Percentiles rank a stretch among this genome's conserved stretches.
Evolutionary conservation across 345 rosid genomes (phyloP).

Genomic region (Camelina neglecta): DNA sequence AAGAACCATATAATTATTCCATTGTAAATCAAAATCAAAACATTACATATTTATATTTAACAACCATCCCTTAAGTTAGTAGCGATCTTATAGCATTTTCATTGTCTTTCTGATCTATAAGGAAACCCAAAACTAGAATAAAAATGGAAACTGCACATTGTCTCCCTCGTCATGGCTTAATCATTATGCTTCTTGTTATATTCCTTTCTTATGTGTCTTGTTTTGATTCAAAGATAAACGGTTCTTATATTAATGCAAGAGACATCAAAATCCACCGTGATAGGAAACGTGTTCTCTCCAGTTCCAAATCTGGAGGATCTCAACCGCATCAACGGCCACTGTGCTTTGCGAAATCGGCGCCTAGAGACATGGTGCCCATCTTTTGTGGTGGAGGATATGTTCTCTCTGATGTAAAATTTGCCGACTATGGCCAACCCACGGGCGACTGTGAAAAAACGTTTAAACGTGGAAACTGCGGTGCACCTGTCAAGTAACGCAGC

Average conservation of each 20-base stretch:
- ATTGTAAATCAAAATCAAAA: too few relatives aligned
- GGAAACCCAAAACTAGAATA: not conserved
- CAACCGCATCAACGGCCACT: not conserved
- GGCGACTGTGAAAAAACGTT: not conserved
- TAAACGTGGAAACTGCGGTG: conserved; percentile 22
- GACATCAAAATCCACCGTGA: not conserved
- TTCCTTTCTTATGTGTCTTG: not conserved
- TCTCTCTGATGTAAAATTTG: conserved; percentile 1
- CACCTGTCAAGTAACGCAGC: too few relatives aligned
- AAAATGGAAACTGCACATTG: conserved; percentile 3
- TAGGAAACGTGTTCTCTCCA: not conserved
- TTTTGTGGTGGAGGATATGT: not conserved
- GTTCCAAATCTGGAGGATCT: not conserved
- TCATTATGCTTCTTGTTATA: conserved; percentile 9
- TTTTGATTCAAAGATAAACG: not conserved
- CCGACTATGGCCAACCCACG: conserved; percentile 23
- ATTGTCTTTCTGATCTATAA: not conserved
- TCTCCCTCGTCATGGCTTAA: not conserved
- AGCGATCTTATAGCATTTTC: not conserved
- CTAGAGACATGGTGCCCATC: not conserved
- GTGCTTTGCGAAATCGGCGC: not conserved
- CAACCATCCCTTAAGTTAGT: not conserved
- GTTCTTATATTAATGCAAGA: not conserved
- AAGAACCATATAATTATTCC: not conserved
- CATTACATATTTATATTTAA: too few relatives aligned